Evolutionary conservation across 148 eudicot genomes (phyloP), one percentile per base, ranked within the genome.

Genomic region (Vaccinium darrowii): DNA sequence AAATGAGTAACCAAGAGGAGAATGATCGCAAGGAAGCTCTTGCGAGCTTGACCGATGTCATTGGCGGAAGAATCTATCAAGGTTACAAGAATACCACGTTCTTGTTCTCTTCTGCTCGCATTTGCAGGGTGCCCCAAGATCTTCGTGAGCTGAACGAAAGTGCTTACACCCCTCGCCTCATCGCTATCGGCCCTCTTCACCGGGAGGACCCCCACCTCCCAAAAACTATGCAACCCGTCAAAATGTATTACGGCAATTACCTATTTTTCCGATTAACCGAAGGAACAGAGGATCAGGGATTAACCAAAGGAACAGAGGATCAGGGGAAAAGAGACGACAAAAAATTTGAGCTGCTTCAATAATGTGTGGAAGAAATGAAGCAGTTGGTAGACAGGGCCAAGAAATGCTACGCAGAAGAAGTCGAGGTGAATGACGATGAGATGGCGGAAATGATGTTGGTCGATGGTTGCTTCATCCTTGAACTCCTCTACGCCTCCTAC

Each of bases 31-130:
- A 30, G 33, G 1, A 30, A 1, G 1, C 33, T 30, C 33, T 30
- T 1, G 33, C 0, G 33, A 30, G 1, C 33, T 30, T 30, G 1
- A 30, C 33, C 33, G 1, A 30, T 1, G 33, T 0, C 57, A 12
- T 53, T 15, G 16, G 2, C 57, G 15, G 0, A 3, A 56, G 16
- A 1, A 3, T 56, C 21, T 0, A 0, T 0, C 6, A 4, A 3
- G 60, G 3, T 56, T 0, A 18, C 18, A 1, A 14, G 1, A 1
- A 60, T 21, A 60, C 23, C 67, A 1, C 0, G 0, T 1, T 1
- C 12, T n/a, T 63, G 25, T n/a, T n/a, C n/a, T 63, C 69, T 14
- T 4, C 9, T 8, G 12, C 77, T 73, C 15, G 4, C 50, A 73
- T 73, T 15, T 27, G 16, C 23, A 73, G 19, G 51, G 77, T 73